A percentile compares a stretch with the other conserved stretches of the same genome.
These are phyloP conservation scores for Apiospora saccharicola DNA, from an alignment of 2,329 filamentous ascomycete species.

Conservation along the genomic window DNA sequence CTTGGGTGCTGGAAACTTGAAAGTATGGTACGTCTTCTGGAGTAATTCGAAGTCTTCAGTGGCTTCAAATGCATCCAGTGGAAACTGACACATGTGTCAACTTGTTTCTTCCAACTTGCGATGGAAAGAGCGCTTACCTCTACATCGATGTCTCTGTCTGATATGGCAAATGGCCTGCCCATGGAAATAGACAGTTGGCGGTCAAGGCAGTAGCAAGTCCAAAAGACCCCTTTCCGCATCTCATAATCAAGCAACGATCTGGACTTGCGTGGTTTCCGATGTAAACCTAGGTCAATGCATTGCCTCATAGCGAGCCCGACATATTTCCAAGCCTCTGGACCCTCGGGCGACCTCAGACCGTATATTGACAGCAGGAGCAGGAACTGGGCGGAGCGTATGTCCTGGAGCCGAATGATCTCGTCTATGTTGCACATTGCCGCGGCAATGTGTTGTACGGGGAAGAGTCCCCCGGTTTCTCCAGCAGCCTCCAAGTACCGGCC, in stretches of 20 bases:
- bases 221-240: slow-evolving; percentile 41
- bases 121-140: slow-evolving; percentile 27
- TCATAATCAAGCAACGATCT: slow-evolving; percentile 33
- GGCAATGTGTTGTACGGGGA: slow-evolving; percentile 32
- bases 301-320: slow-evolving; percentile 34
- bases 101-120: background rate
- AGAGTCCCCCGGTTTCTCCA: slow-evolving; percentile 37
- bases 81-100: slow-evolving; percentile 31
- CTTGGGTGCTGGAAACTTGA: slow-evolving; percentile 23
- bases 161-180: slow-evolving; percentile 42
- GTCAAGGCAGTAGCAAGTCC: slow-evolving; percentile 43
- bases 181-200: slow-evolving; percentile 42
- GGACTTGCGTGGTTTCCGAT: slow-evolving; percentile 32
- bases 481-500: slow-evolving; percentile 41
- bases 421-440: slow-evolving; percentile 32
- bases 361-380: slow-evolving; percentile 35
- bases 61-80: slow-evolving; percentile 39
- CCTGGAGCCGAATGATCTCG: slow-evolving; percentile 32
- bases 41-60: slow-evolving; percentile 31
- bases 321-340: slow-evolving; percentile 34
- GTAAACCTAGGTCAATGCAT: slow-evolving; percentile 36
- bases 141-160: slow-evolving; percentile 40
- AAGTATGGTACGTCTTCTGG: slow-evolving; percentile 22
- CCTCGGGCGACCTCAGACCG: slow-evolving; percentile 30
- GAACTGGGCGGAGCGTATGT: slow-evolving; percentile 33